A percentile compares a stretch with the other conserved stretches of the same genome.
Conservation (phyloP, 345 rosid genomes). For the Litchi chinensis region DNA sequence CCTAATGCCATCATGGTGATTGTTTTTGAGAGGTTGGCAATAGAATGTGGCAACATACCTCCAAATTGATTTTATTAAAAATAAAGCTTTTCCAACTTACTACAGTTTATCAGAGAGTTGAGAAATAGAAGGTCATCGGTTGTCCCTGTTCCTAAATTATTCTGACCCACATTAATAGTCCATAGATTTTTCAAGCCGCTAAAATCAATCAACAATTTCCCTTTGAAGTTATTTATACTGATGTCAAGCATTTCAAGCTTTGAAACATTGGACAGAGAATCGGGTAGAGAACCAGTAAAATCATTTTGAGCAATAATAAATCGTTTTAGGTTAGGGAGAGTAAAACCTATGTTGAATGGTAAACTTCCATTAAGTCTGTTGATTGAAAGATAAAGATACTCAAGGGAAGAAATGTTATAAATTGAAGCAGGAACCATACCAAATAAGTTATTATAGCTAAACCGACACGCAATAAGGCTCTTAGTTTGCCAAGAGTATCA, state of each 20-base stretch:
- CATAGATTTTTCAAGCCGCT: neutral
- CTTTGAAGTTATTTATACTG: too few relatives aligned
- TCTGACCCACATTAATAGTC: rapidly evolving
- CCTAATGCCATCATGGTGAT: too few relatives aligned
- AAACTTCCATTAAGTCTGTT: slow-evolving; percentile 18
- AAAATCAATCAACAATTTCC: rapidly evolving
- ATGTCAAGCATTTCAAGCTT: neutral
- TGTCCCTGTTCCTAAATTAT: neutral
- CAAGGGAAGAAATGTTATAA: slow-evolving; percentile 18
- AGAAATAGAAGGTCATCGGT: slow-evolving; percentile 18
- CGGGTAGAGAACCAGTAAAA: slow-evolving; percentile 22
- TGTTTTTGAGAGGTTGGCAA: slow-evolving; percentile 22
- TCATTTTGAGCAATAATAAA: neutral
- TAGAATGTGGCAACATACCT: slow-evolving; percentile 11
- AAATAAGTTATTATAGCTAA: slow-evolving; percentile 7
- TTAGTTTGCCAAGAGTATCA: slow-evolving; percentile 4
- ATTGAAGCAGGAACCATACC: slow-evolving; percentile 23
- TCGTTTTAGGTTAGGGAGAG: slow-evolving; percentile 14
- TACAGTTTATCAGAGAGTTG: slow-evolving; percentile 12
- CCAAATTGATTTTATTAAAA: slow-evolving; percentile 1
- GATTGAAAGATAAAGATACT: neutral
- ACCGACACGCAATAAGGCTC: neutral
- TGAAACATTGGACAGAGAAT: slow-evolving; percentile 29
- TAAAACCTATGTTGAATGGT: slow-evolving; percentile 17
- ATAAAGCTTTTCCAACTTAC: neutral